Evolutionary conservation across 441 rosid genomes (phyloP).

Genomic region (Euphorbia celastroides): DNA sequence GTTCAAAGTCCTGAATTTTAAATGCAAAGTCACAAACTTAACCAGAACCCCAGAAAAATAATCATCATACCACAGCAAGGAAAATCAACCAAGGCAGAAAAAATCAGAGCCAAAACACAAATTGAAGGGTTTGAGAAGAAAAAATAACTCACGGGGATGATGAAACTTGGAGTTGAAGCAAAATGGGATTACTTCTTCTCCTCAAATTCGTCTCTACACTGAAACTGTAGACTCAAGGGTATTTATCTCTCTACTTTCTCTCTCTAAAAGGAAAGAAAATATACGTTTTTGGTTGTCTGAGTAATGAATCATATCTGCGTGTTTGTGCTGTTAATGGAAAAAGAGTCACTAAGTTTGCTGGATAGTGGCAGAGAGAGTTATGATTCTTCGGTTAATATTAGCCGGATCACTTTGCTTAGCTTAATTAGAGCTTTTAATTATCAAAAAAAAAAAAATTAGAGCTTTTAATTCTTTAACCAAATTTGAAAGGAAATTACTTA

Average conservation of each 20-base stretch:
- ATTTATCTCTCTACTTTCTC: slow-evolving; percentile 25
- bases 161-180: slow-evolving; percentile 14
- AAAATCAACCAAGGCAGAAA: slow-evolving; percentile 3
- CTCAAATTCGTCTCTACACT: slow-evolving; percentile 3
- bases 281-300: slow-evolving; percentile 20
- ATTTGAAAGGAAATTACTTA: too few species aligned
- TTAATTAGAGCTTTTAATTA: slow-evolving; percentile 7
- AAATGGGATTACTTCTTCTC: slow-evolving; percentile 7
- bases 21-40: slow-evolving; percentile 7
- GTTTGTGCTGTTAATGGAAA: slow-evolving; percentile 20
- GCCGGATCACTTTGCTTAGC: neutral
- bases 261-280: slow-evolving; percentile 25
- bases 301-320: slow-evolving; percentile 17
- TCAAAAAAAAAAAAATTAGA: neutral
- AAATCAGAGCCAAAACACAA: neutral
- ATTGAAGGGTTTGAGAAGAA: neutral
- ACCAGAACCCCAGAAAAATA: slow-evolving; percentile 7
- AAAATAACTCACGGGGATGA: slow-evolving; percentile 15
- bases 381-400: slow-evolving; percentile 2
- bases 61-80: slow-evolving; percentile 3
- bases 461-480: slow-evolving; percentile 3
- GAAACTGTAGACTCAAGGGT: slow-evolving; percentile 7
- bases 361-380: slow-evolving; percentile 19
- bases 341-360: slow-evolving; percentile 18
- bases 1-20: neutral